Evolutionary conservation across 352 stramenopile species (phyloP).

Genomic region (Globisporangium nodosum): DNA sequence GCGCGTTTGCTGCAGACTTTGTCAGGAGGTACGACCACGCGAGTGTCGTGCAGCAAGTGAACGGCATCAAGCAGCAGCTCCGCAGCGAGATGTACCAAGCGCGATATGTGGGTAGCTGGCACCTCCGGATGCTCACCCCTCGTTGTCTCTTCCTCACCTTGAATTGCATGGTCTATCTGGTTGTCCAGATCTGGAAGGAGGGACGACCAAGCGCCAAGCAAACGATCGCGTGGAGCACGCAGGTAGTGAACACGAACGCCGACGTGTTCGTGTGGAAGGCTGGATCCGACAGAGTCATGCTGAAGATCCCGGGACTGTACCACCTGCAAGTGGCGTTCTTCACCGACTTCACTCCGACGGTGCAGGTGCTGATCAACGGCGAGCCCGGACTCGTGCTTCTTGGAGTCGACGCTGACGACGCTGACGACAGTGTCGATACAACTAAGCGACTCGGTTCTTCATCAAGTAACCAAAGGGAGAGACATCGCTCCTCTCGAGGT

Average conservation of each 20-base stretch:
- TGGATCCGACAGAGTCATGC: conserved; percentile 36
- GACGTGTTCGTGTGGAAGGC: conserved; percentile 67
- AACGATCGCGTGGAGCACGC: conserved; percentile 58
- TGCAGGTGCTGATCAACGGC: conserved; percentile 60
- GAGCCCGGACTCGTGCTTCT: conserved; percentile 33
- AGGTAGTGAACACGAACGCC: conserved; percentile 60
- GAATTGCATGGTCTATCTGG: too few relatives aligned
- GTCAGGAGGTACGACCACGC: conserved; percentile 22
- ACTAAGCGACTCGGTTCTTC: neutral
- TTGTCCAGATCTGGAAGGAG: conserved; percentile 63
- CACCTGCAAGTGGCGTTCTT: conserved; percentile 72
- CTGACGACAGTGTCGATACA: neutral
- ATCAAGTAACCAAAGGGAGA: neutral
- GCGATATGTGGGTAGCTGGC: conserved; percentile 43
- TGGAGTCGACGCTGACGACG: neutral
- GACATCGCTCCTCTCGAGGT: too few relatives aligned
- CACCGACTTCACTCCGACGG: conserved; percentile 39
- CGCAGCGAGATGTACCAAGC: conserved; percentile 70
- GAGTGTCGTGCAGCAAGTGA: conserved; percentile 29
- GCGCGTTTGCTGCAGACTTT: conserved; percentile 20
- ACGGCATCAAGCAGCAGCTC: conserved; percentile 42
- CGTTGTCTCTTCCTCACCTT: neutral
- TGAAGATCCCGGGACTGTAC: conserved; percentile 59
- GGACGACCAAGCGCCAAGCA: conserved; percentile 39
- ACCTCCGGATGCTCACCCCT: too few relatives aligned